Evolutionary conservation across 768 basidiomycete genomes (phyloP), one percentile per base, ranked within the genome.

Genomic region (Kondoa subrosea): DNA sequence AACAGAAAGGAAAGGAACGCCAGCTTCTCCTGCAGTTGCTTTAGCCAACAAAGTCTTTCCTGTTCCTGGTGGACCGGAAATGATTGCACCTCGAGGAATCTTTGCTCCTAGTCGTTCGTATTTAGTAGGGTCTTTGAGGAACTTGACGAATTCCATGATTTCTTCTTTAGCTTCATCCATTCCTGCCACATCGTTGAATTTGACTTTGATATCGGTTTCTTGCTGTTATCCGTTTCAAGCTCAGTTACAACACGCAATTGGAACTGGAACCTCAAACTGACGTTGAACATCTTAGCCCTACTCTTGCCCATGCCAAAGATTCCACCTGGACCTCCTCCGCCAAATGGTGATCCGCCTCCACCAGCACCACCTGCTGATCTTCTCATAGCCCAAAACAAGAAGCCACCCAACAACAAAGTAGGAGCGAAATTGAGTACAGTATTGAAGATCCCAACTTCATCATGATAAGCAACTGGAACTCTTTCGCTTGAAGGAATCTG

Each of bases 121-220:
- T 77, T 87, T 87, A 32, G 84, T 79, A 15, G 95, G 95, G 67
- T 97, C 88, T 80, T 96, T 96, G 75, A 99, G 81, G 81, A 99
- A 97, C 74, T 95, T 92, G 76, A 99, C 95, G 73, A 97, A 99
- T 77, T 99, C 95, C 89, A 97, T 93, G 73, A 99, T 93, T 80
- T 99, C 95, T 80, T 92, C 89, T 81, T 99, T 99, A 57, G 92
- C 95, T 78, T 99, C 95, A 79, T 99, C 95, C 93, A 97, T 97
- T 40, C 95, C 95, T 16, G 95, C 95, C 21, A 99, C 90, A 76
- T 99, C 91, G 79, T 85, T 85, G 81, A 99, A 99, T 77, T 88
- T 88, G 74, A 87, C 85, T 76, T 85, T 87, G 75, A 97, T 86
- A 65, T 92, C 88, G 34, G 88, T 91, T 73, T 99, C 93, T 80